Percentiles rank a stretch among this genome's conserved stretches.
Evolutionary conservation across 176 grass and related monocot genomes (phyloP).

Genomic region (Thinopyrum elongatum): DNA sequence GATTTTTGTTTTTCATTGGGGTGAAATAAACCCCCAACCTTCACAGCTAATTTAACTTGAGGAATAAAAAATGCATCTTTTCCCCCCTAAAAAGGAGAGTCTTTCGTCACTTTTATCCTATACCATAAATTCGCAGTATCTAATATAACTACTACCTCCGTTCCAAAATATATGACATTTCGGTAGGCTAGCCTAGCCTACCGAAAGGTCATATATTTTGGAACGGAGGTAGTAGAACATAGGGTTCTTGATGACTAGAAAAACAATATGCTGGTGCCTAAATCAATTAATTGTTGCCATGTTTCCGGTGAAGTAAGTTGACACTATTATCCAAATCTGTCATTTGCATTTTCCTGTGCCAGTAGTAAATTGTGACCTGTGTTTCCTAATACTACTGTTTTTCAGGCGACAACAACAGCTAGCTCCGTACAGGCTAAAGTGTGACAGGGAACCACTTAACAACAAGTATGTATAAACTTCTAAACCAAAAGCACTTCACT

Average conservation of each 20-base stretch:
- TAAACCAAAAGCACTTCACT: slow-evolving; percentile 16
- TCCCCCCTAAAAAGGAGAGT: background rate
- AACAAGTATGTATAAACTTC: slow-evolving; percentile 53
- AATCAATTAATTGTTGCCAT: slow-evolving; percentile 12
- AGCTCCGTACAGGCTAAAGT: slow-evolving; percentile 88
- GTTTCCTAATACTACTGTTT: slow-evolving; percentile 32
- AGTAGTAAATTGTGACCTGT: background rate
- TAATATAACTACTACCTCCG: background rate
- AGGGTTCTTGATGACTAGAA: background rate
- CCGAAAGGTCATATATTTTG: too few relatives aligned
- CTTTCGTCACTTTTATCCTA: background rate
- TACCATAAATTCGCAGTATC: background rate
- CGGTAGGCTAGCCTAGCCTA: too few relatives aligned
- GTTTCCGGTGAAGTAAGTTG: background rate
- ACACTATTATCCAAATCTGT: background rate
- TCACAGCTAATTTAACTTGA: background rate
- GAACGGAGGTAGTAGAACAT: background rate
- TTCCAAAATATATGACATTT: too few relatives aligned
- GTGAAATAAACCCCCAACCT: background rate
- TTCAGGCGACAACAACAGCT: slow-evolving; percentile 90
- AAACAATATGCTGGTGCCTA: background rate
- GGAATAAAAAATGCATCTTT: background rate
- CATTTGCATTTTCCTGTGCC: background rate
- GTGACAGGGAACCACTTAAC: slow-evolving; percentile 89
- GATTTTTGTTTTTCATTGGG: background rate